Base-by-base conservation (phyloP, 148 eudicot genomes). In the Chenopodium album region DNA sequence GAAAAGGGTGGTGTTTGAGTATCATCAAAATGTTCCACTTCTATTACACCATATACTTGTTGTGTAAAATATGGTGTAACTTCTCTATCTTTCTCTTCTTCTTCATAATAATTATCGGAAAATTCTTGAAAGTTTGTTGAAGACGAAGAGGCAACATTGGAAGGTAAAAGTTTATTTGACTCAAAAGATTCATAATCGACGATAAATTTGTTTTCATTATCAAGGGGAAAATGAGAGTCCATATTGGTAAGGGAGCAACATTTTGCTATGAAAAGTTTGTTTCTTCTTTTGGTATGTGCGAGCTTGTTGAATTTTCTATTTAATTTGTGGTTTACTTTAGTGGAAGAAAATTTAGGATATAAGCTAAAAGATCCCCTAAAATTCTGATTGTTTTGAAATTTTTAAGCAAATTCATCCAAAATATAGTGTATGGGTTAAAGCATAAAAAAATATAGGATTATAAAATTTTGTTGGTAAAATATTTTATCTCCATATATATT, bases 1-100 rank as follows among this genome's bases (percentile, higher is more conserved):
- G 88, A 83, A 71, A 86, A 86, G 1, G 88, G 72, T 0, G 79
- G 76, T 4, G 77, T 80, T 70, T 63, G 19, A 7, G 12, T 46
- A 12, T 84, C 80, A 14, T 84, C 83, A 16, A 73, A 67, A 2
- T 14, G 47, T 29, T 73, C 71, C 4, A 80, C 9, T 2, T 80
- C 71, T 80, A 72, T 72, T 3, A 60, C 77, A 19, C 34, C 76
- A 71, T 16, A 7, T 13, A 22, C 59, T 6, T 41, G 50, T 19
- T 79, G 22, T 9, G 47, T 22, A 70, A 22, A 12, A 5, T 70
- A 9, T 22, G 1, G 22, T 37, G 79, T 62, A 9, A 29, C 29
- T 32, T 76, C 76, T 9, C 22, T 76, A 9, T 74, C 29, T 73
- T 34, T 32, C 20, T 74, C 32, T 75, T 50, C 67, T 47, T 78